Conservation (phyloP, 805 yeast species). For the Saccharomycopsis lassenensis region DNA sequence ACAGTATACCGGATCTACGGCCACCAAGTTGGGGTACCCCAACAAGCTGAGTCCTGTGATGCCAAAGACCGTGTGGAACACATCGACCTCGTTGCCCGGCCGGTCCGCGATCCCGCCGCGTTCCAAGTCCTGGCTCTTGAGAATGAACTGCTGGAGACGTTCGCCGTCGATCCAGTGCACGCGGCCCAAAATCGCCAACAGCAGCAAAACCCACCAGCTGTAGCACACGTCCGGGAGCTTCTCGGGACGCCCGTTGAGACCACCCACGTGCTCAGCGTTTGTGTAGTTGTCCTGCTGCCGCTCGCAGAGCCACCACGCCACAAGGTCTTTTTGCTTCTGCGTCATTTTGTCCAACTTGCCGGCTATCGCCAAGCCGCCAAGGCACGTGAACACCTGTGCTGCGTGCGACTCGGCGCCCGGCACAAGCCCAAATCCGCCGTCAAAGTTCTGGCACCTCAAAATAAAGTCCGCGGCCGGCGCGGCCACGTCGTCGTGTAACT, state of each 20-base stretch:
- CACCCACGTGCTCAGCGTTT: slow-evolving; percentile 44
- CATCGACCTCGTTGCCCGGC: slow-evolving; percentile 84
- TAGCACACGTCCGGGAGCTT: slow-evolving; percentile 96
- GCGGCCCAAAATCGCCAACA: slow-evolving; percentile 54
- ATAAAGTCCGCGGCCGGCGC: slow-evolving; percentile 60
- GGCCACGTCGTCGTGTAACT: slow-evolving; percentile 39
- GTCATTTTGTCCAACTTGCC: slow-evolving; percentile 39
- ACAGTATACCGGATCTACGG: slow-evolving; percentile 80
- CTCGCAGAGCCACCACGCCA: slow-evolving; percentile 85
- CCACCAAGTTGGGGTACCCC: slow-evolving; percentile 38
- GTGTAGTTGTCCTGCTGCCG: slow-evolving; percentile 49
- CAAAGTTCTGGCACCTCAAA: slow-evolving; percentile 69
- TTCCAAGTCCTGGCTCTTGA: slow-evolving; percentile 63
- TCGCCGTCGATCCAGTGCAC: slow-evolving; percentile 68
- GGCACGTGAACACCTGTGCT: slow-evolving; percentile 80
- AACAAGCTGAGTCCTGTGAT: slow-evolving; percentile 77
- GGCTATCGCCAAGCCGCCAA: slow-evolving; percentile 69
- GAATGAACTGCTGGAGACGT: slow-evolving; percentile 54
- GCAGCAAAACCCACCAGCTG: slow-evolving; percentile 92
- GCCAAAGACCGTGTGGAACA: slow-evolving; percentile 87
- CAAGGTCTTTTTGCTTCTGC: slow-evolving; percentile 30
- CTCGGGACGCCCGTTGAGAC: slow-evolving; percentile 93
- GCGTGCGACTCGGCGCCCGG: slow-evolving; percentile 96
- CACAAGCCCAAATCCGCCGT: slow-evolving; percentile 88
- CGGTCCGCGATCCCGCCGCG: slow-evolving; percentile 91